A percentile compares a stretch with the other conserved stretches of the same genome.
Conservation (phyloP, 2,329 filamentous ascomycete genomes). For the Aspergillus sp. region DNA sequence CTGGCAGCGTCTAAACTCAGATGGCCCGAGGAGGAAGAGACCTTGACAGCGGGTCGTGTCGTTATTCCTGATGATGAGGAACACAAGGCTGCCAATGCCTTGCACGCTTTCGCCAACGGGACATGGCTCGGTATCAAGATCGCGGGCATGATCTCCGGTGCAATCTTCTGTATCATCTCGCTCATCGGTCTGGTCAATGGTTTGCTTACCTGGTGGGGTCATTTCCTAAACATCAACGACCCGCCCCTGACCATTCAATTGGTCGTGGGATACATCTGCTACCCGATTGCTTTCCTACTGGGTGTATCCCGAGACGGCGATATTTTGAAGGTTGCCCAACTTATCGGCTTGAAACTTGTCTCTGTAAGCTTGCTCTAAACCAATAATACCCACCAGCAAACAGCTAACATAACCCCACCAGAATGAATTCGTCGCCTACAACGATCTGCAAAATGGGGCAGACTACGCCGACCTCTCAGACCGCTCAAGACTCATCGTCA, state of each 20-base stretch:
- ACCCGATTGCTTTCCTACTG: constrained; percentile 74
- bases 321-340: constrained; percentile 65
- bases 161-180: constrained; percentile 78
- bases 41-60: constrained; percentile 74
- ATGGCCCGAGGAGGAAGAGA: constrained; percentile 83
- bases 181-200: constrained; percentile 70
- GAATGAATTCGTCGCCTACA: constrained; percentile 78
- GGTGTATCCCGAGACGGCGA: constrained; percentile 64
- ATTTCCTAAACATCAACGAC: constrained; percentile 67
- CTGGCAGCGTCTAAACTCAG: constrained; percentile 85
- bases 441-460: constrained; percentile 47
- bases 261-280: constrained; percentile 72
- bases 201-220: constrained; percentile 77
- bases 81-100: constrained; percentile 64
- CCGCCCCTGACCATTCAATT: constrained; percentile 69
- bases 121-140: constrained; percentile 85
- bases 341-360: constrained; percentile 83
- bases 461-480: constrained; percentile 57
- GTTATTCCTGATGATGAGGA: constrained; percentile 77
- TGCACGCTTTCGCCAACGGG: constrained; percentile 81
- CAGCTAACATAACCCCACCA: constrained; percentile 14
- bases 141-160: constrained; percentile 73
- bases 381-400: constrained; percentile 2
- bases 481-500: constrained; percentile 75
- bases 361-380: constrained; percentile 44